Evolutionary conservation across 352 stramenopile species (phyloP), one percentile per base, ranked within the genome.

Genomic region (Phytophthora nicotianae): DNA sequence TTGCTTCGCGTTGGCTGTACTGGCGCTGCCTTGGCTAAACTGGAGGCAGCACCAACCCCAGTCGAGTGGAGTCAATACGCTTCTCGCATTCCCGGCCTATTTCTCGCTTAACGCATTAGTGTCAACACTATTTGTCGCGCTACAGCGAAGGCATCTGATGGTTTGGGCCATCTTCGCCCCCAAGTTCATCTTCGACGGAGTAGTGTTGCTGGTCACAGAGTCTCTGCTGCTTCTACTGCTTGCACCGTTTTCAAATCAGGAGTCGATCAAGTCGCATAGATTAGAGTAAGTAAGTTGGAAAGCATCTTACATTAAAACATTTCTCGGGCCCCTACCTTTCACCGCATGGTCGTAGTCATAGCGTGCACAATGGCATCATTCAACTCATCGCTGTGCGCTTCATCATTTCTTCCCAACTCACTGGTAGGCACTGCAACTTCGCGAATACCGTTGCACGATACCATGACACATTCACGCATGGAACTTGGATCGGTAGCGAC

Each of bases 91-190:
- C 56, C 61, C 79, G 14, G 43, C 51, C 1, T 87, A 88, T 35
- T 91, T 86, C 46, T 53, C 71, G 20, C 71, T 91, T 5, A 83
- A 86, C 38, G 63, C 83, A 10, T 42, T 77, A 14, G 81, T 91
- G 27, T 96, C 89, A 40, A 93, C 78, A n/a, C 57, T 80, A 14
- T 97, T 96, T 72, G 88, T 95, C 16, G 83, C 75, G 9, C 59
- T 96, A 11, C 86, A 94, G 71, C 79, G 90, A 27, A 85, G 91
- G 16, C 91, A 97, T 62, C 74, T 97, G 40, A 97, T 97, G 89
- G 89, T 97, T 35, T 97, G 91, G 91, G 89, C 90, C 10, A 96
- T 97, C 50, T 97, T 97, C 65, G 90, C 91, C 2, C 90, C 90
- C 35, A 96, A 96, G 65, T 96, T 93, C 67, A 77, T 96, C 47